Evolutionary conservation across 306 rosid genomes (phyloP), one percentile per base, ranked within the genome.

Genomic region (Cicer bijugum): DNA sequence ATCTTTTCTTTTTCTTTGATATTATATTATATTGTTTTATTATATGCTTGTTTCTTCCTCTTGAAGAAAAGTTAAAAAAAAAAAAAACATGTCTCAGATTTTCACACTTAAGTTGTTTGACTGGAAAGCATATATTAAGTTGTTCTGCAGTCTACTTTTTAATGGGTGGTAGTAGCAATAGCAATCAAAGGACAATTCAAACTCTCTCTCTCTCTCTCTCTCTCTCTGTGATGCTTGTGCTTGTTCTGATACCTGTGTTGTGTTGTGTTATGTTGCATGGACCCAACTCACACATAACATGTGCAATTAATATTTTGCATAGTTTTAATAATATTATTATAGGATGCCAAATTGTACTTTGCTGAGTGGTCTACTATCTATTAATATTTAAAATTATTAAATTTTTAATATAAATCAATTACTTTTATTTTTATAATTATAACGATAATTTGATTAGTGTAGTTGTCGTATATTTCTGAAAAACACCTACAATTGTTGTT

Each of bases 51-150:
- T 86, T 81, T 72, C 84, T 78, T 64, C 77, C 44, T 78, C 74
- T 67, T 61, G 84, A 83, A 83, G 88, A 88, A 86, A 88, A 86
- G 80, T 81, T 66, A 67, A 28, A 28, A 28, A 28, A 76, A 28
- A 76, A 52, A 65, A 60, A 70, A 86, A 86, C 93, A 88, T 93
- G 97, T 91, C 84, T 87, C 83, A 79, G 83, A 90, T 83, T 78
- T 84, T 79, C 86, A 81, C 83, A 75, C 90, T 66, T 81, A 45
- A 77, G 66, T 48, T 83, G 85, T 87, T 87, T 89, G 88, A 89
- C 87, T 75, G 89, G 39, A 85, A 84, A 86, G 88, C 95, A 90
- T 83, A 90, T 83, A 77, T 75, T 76, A 75, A 74, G 71, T 67
- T 67, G 78, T 73, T 58, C 62, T 74, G 81, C 75, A 53, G 60